Evolutionary conservation across 1,284 basidiomycete species (phyloP).

Genomic region (Malassezia nana): DNA sequence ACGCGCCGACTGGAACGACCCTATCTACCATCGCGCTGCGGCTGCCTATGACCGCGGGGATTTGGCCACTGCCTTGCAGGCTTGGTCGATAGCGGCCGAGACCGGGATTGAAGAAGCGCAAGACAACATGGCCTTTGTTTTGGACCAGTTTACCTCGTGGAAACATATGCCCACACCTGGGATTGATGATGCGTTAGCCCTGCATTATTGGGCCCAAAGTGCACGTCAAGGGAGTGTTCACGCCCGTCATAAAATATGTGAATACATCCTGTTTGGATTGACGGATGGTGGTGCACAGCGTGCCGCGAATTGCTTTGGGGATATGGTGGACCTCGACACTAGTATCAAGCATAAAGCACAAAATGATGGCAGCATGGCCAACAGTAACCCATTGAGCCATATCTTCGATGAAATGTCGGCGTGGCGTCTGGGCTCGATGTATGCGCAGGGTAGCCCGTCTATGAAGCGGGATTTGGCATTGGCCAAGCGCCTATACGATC

Average conservation of each 20-base stretch:
- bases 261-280: conserved; percentile 72
- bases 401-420: background rate
- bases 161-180: conserved; percentile 7
- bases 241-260: conserved; percentile 77
- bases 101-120: conserved; percentile 83
- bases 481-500: conserved; percentile 90
- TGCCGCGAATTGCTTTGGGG: background rate
- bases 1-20: conserved; percentile 40
- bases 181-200: conserved; percentile 60
- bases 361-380: too few species aligned
- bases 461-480: conserved; percentile 73
- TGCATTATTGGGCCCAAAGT: conserved; percentile 87
- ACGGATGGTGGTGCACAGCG: conserved; percentile 14
- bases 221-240: conserved; percentile 89
- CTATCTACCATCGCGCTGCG: conserved; percentile 38
- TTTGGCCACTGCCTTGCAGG: conserved; percentile 28
- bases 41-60: conserved; percentile 39
- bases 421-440: conserved; percentile 98
- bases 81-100: conserved; percentile 76
- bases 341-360: too few species aligned
- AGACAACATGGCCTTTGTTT: conserved; percentile 84
- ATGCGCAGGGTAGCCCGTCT: conserved; percentile 87
- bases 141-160: conserved; percentile 58
- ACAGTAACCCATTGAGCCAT: too few species aligned
- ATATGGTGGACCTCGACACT: too few species aligned